phyloP scores from a whole-genome alignment of 352 stramenopile genomes.

The Phytophthora aleatoria region DNA sequence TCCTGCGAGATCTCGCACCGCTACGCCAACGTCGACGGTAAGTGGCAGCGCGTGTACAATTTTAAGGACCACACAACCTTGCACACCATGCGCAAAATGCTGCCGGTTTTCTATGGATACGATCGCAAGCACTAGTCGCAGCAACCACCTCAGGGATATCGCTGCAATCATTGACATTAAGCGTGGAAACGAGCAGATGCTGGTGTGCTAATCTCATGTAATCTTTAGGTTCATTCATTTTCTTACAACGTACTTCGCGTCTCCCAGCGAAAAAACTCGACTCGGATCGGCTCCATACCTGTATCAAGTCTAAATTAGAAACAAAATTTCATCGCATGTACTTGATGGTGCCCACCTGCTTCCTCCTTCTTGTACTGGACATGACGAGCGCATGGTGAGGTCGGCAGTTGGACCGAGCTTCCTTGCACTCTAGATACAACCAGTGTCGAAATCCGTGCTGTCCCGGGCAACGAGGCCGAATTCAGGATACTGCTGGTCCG shows the following conservation, averaged over 20 bases:
- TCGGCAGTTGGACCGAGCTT: constrained; percentile 8
- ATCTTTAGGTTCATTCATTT: constrained; percentile 47
- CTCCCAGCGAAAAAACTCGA: constrained; percentile 25
- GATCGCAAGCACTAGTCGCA: constrained; percentile 26
- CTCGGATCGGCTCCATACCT: constrained; percentile 38
- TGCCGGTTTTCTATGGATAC: constrained; percentile 74
- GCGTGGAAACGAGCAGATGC: constrained; percentile 1
- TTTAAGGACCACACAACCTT: constrained; percentile 66
- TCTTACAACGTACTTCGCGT: constrained; percentile 43
- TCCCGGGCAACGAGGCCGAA: constrained; percentile 37
- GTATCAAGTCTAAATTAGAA: constrained; percentile 41
- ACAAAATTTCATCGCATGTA: constrained; percentile 27
- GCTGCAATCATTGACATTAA: constrained; percentile 9
- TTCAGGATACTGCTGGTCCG: constrained; percentile 36
- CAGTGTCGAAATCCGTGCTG: constrained; percentile 45
- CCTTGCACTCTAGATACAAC: constrained; percentile 39
- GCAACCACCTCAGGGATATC: neutral
- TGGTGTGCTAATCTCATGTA: constrained; percentile 36
- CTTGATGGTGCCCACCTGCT: constrained; percentile 34
- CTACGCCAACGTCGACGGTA: constrained; percentile 83
- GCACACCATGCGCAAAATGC: constrained; percentile 71
- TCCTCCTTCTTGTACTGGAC: constrained; percentile 37
- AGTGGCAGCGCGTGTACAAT: constrained; percentile 79
- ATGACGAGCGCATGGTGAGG: constrained; percentile 7
- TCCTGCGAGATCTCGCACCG: constrained; percentile 68